Evolutionary conservation across 176 grass and related monocot genomes (phyloP), one percentile per base, ranked within the genome.

Genomic region (Aegilops umbellulata): DNA sequence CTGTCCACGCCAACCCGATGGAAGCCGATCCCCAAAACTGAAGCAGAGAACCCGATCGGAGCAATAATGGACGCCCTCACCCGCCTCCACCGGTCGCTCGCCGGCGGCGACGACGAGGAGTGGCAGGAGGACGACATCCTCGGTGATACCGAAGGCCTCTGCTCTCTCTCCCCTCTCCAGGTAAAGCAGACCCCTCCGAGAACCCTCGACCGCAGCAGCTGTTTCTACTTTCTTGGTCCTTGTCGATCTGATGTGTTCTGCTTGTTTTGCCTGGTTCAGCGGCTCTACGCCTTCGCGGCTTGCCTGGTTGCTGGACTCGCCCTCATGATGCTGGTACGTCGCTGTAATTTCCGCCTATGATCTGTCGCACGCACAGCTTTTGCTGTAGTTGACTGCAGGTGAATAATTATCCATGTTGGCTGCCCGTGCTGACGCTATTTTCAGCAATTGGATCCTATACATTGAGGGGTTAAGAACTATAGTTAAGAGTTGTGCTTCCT

Each of bases 281-380:
- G 92, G 74, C 36, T 98, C 60, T 98, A 95, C 82, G 90, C 84
- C 14, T 98, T 98, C 39, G 90, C 86, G 20, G 85, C 79, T 22
- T 95, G 83, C 76, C 82, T 98, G 65, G 88, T 87, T 78, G 72
- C 80, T 49, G 96, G 92, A 68, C 86, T 95, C 47, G 92, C 86
- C n/a, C 87, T 94, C 44, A 95, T 98, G 97, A 83, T 96, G 64
- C 65, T 98, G 97, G 97, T 98, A 95, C 20, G 27, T 29, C 10
- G 57, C n/a, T 60, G 49, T 46, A 12, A 71, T 83, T 68, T 61
- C 1, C 22, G 9, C 83, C 27, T 32, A 22, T 61, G 31, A 8
- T 1, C 74, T n/a, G 17, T 76, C 30, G 4, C 64, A 16, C 58
- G 9, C 58, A 55, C 24, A 15, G 68, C 27, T 75, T 8, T 57